Evolutionary conservation across 768 basidiomycete genomes (phyloP).

Genomic region (Nidularia sp.): DNA sequence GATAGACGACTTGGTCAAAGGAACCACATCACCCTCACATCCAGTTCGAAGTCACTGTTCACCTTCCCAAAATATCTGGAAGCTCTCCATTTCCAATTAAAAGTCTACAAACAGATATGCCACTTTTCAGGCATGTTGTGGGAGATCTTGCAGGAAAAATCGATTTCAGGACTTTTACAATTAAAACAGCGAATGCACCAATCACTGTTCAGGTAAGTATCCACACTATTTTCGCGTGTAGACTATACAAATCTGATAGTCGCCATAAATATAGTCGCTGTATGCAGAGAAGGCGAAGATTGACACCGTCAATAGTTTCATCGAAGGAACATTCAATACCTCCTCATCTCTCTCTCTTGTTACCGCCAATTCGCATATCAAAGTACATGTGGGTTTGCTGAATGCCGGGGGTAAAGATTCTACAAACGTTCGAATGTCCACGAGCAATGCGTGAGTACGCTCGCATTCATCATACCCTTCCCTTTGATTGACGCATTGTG

Average conservation of each 20-base stretch:
- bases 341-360: conserved; percentile 27
- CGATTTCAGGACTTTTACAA: conserved; percentile 32
- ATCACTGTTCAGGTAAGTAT: conserved; percentile 29
- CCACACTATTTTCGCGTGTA: not conserved
- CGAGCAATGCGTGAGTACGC: conserved; percentile 37
- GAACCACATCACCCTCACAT: not conserved
- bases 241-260: not conserved
- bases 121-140: conserved; percentile 35
- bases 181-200: conserved; percentile 28
- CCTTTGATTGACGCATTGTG: not conserved
- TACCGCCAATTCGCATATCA: conserved; percentile 39
- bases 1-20: not conserved
- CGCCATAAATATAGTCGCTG: conserved; percentile 11
- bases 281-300: conserved; percentile 10
- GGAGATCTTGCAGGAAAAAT: conserved; percentile 28
- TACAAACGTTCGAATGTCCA: conserved; percentile 25
- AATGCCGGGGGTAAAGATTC: conserved; percentile 15
- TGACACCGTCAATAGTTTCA: conserved; percentile 26
- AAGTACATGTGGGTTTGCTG: conserved; percentile 28
- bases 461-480: not conserved
- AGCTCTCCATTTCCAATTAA: conserved; percentile 25
- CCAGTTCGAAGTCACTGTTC: not conserved
- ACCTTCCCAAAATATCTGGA: not conserved
- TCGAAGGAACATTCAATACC: conserved; percentile 37
- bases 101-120: conserved; percentile 38